Evolutionary conservation across 345 rosid genomes (phyloP).

Genomic region (Rhodomyrtus tomentosa): DNA sequence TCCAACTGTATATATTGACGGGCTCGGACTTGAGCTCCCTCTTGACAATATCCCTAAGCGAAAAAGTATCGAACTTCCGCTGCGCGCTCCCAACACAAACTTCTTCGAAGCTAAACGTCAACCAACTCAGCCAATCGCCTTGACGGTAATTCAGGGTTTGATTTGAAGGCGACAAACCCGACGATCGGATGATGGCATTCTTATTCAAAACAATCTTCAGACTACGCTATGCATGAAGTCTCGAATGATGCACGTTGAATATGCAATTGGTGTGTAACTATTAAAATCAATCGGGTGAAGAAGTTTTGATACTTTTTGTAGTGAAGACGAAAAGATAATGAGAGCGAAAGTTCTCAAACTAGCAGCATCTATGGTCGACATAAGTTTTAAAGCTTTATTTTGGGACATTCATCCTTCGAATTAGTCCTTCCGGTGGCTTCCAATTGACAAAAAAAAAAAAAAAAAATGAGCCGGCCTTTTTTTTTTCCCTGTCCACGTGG

Average conservation of each 20-base stretch:
- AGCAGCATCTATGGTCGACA: not conserved
- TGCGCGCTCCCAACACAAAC: no score
- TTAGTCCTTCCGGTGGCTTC: not conserved
- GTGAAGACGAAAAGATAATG: no score
- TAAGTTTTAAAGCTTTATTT: not conserved
- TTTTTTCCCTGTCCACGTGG: not conserved
- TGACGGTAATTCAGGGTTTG: not conserved
- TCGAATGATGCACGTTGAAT: not conserved
- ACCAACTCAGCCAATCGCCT: not conserved
- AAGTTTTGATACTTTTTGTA: not conserved
- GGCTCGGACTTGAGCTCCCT: no score
- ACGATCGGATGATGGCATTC: not conserved
- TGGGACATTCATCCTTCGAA: not conserved
- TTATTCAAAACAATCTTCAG: not conserved
- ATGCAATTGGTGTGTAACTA: not conserved
- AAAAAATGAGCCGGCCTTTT: not conserved
- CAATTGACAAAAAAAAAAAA: not conserved
- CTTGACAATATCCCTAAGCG: no score
- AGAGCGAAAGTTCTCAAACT: not conserved
- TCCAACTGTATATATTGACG: no score
- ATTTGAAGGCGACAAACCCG: not conserved
- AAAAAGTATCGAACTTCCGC: no score
- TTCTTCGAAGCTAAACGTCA: not conserved
- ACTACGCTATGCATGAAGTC: not conserved
- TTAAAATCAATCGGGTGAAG: not conserved